Evolutionary conservation across 2,329 filamentous ascomycete species (phyloP).

Genomic region (Torrubiellomyces zombiae): DNA sequence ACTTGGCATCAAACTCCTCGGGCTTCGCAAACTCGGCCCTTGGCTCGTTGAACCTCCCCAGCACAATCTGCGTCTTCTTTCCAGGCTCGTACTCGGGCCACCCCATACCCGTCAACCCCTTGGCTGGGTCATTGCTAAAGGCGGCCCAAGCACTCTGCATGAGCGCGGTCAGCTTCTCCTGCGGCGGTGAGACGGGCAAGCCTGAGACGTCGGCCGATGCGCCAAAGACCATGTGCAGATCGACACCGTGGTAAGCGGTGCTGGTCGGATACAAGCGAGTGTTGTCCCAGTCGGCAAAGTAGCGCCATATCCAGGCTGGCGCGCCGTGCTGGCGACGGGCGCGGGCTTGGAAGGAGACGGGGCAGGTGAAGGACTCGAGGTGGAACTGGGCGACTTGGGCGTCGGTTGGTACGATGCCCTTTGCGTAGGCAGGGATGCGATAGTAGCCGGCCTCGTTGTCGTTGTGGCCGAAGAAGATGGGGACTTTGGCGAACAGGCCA

Average conservation of each 20-base stretch:
- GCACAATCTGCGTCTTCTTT: slow-evolving; percentile 5
- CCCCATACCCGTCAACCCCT: slow-evolving; percentile 13
- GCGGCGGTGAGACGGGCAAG: slow-evolving; percentile 12
- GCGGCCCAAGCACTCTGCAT: slow-evolving; percentile 25
- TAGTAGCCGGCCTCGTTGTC: slow-evolving; percentile 31
- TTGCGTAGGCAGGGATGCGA: slow-evolving; percentile 22
- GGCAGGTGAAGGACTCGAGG: slow-evolving; percentile 28
- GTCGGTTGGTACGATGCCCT: slow-evolving; percentile 20
- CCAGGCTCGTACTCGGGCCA: slow-evolving; percentile 10
- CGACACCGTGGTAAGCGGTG: slow-evolving; percentile 31
- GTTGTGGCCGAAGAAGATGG: slow-evolving; percentile 25
- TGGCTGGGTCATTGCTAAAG: slow-evolving; percentile 20
- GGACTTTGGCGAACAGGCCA: slow-evolving; percentile 22
- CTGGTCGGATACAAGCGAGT: slow-evolving; percentile 25
- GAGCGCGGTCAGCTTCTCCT: slow-evolving; percentile 15
- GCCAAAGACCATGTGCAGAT: slow-evolving; percentile 30
- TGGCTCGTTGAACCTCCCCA: slow-evolving; percentile 5
- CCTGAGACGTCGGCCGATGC: slow-evolving; percentile 21
- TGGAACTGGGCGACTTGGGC: slow-evolving; percentile 21
- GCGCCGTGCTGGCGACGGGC: slow-evolving; percentile 17
- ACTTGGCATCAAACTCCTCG: slow-evolving; percentile 9
- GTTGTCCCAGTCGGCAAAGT: slow-evolving; percentile 32
- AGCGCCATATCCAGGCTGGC: slow-evolving; percentile 27
- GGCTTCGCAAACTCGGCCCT: slow-evolving; percentile 10
- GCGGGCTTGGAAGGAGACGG: slow-evolving; percentile 20